Evolutionary conservation across 2,329 filamentous ascomycete species (phyloP), one percentile per base, ranked within the genome.

Genomic region (Penicillium occitanis): DNA sequence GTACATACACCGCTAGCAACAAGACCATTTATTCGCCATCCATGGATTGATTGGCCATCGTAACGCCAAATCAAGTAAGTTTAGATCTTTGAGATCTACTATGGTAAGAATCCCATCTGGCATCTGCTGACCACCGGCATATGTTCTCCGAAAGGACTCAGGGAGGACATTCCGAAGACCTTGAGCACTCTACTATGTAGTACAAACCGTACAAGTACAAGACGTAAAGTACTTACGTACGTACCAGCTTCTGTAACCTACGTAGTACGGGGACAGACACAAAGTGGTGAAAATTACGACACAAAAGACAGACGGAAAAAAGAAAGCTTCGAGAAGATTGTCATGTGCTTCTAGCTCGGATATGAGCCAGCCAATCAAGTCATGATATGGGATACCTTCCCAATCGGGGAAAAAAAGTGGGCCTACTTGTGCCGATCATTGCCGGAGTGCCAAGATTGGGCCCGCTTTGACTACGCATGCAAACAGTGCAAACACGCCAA

Each of bases 301-400:
- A 22, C 30, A 37, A 37, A 22, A 35, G 2, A 19, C 28, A 40
- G n/a, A 33, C 17, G n/a, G 14, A 3, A 33, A 30, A 53, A 53
- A 30, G 33, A 62, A 59, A 17, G 61, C 46, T 66, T 66, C 65
- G 33, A 66, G 65, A 66, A 66, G 53, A 44, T 44, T 46, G 53
- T 46, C 61, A 63, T 28, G 55, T 59, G 64, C 50, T 66, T 66
- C 64, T 66, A 66, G 64, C 64, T 66, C 59, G 37, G n/a, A 55
- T 22, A 13, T 35, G 17, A 14, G 5, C 51, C 17, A 44, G 35
- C 48, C 63, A 58, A 60, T 61, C 17, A 42, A 14, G 4, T 22
- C 4, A 19, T 4, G 11, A n/a, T 25, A 14, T 14, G 60, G 33
- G n/a, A 4, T 42, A 62, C 33, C 33, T 42, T 55, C 61, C 61